Evolutionary conservation across 192 early-diverging fungal species (phyloP), one percentile per base, ranked within the genome.

Genomic region (Rhizophlyctis rosea): DNA sequence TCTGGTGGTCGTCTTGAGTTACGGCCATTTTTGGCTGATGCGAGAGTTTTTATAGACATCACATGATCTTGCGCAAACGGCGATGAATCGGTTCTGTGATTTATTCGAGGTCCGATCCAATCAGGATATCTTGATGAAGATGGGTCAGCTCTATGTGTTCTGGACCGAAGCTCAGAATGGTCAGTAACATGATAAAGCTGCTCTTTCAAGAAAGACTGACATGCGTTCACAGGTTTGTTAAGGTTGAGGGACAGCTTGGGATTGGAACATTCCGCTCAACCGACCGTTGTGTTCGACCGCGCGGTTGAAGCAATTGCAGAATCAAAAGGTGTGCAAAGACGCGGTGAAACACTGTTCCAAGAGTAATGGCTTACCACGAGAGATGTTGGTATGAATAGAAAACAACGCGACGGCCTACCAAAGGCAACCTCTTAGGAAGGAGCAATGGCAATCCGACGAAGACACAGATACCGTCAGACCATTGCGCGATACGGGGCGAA

Each of bases 91-190:
- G 34, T 77, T 80, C 65, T 59, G 65, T 50, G 67, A 77, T 35
- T 47, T 80, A 29, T 80, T 80, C 59, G 71, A 77, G 34, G 54
- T 80, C 18, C 47, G 51, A 13, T 47, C 64, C 5, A 28, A 47
- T n/a, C 59, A 49, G 16, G 65, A 66, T 34, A 69, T 77, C 29
- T 23, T 59, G 21, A 24, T 63, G 21, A 69, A 64, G 34, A 69
- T 80, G 60, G 70, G 77, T 56, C 69, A 76, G 28, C 54, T 80
- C 23, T 80, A 73, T 56, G 68, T 80, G 29, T 75, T 67, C 24
- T 70, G 11, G 28, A 64, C 69, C 9, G 75, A 76, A 47, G 51
- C 51, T 3, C 67, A 80, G 35, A 54, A 59, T 28, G 76, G 76
- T 74, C 23, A 67, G 67, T 51, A 23, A 2, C 11, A n/a, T 29